Evolutionary conservation across 306 rosid genomes (phyloP).

Genomic region (Corylus americana): DNA sequence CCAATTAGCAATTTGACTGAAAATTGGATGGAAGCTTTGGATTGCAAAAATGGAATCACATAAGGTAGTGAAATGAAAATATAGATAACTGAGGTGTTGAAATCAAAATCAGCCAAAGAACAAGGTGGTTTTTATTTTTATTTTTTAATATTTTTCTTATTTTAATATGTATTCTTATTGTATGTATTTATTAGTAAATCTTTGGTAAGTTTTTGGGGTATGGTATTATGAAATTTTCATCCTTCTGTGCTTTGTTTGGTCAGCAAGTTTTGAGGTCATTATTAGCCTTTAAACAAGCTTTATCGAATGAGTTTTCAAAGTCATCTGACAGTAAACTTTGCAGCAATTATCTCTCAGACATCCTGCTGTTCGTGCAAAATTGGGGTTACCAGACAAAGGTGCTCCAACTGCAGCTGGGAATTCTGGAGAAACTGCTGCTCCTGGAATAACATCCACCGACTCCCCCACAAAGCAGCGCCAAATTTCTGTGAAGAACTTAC

Average conservation of each 20-base stretch:
- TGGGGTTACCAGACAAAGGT: slow-evolving; percentile 58
- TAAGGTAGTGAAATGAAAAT: no score
- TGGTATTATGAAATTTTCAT: not conserved
- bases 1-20: no score
- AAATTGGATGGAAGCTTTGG: no score
- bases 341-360: slow-evolving; percentile 71
- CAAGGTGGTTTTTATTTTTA: no score
- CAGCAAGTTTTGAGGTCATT: not conserved
- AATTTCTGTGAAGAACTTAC: slow-evolving; percentile 53
- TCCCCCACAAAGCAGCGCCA: slow-evolving; percentile 52
- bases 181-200: not conserved
- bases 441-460: slow-evolving; percentile 38
- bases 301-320: slow-evolving; percentile 1
- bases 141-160: no score
- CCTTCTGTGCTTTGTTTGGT: not conserved
- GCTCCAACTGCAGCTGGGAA: slow-evolving; percentile 27
- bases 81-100: no score
- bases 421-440: slow-evolving; percentile 34
- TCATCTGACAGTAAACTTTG: slow-evolving; percentile 35
- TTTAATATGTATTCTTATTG: no score
- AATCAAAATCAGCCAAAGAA: no score
- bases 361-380: slow-evolving; percentile 63
- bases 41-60: no score
- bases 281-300: not conserved
- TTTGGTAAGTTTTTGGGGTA: not conserved